Conservation (phyloP, 805 yeast species). For the Wickerhamiella galacta region DNA sequence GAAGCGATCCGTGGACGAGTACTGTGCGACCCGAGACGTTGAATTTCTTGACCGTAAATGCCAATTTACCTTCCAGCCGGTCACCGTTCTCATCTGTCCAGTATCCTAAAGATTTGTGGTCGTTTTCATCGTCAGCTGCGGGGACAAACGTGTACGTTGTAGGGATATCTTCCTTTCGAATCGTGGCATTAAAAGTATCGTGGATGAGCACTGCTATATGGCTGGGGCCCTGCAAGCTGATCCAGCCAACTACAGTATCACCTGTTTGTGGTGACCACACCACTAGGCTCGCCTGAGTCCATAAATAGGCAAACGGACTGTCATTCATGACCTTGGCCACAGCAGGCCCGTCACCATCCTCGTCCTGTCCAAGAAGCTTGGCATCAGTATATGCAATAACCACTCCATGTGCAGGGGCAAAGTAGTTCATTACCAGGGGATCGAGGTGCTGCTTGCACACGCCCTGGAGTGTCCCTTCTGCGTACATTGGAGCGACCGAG, state of each 20-base stretch:
- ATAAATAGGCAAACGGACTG: conserved; percentile 73
- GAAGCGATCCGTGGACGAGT: conserved; percentile 66
- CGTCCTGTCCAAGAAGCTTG: conserved; percentile 30
- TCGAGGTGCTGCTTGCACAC: conserved; percentile 78
- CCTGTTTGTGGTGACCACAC: conserved; percentile 88
- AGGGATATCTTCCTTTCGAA: conserved; percentile 77
- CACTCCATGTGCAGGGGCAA: conserved; percentile 58
- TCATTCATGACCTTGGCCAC: conserved; percentile 58
- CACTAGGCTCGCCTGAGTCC: conserved; percentile 70
- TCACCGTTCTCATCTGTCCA: conserved; percentile 70
- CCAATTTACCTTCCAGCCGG: conserved; percentile 67
- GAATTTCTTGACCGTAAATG: conserved; percentile 50
- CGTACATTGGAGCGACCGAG: conserved; percentile 73
- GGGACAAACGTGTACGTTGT: conserved; percentile 71
- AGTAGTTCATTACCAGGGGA: conserved; percentile 73
- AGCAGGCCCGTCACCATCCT: conserved; percentile 26
- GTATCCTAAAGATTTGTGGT: conserved; percentile 53
- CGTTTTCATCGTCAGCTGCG: conserved; percentile 25
- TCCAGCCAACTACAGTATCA: conserved; percentile 70
- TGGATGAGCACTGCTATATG: conserved; percentile 83
- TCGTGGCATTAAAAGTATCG: conserved; percentile 89
- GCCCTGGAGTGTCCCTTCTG: conserved; percentile 56
- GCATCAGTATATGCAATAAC: conserved; percentile 65
- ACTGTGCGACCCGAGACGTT: conserved; percentile 59
- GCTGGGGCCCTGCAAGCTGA: conserved; percentile 84